Conservation (phyloP, 2,329 filamentous ascomycete species). For the Alternaria arbusti region DNA sequence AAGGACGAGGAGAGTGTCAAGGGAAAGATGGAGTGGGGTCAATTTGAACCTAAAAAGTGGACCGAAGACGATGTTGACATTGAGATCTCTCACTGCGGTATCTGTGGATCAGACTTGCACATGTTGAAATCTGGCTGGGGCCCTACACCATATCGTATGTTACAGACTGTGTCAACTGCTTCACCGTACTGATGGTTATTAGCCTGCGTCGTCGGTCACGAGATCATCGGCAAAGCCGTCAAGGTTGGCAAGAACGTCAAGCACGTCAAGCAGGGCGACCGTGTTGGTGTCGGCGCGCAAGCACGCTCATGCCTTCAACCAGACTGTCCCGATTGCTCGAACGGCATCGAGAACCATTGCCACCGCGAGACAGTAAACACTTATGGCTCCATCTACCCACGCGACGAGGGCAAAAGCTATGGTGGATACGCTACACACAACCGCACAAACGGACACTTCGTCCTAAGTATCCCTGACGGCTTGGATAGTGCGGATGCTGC, state of each 20-base stretch:
- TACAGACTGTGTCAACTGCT: background rate
- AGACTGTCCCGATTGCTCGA: constrained; percentile 55
- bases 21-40: constrained; percentile 63
- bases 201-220: constrained; percentile 53
- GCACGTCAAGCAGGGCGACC: constrained; percentile 66
- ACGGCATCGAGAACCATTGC: constrained; percentile 58
- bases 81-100: constrained; percentile 49
- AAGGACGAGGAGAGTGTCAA: constrained; percentile 56
- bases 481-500: constrained; percentile 67
- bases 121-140: constrained; percentile 48
- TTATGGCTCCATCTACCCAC: constrained; percentile 54
- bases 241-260: constrained; percentile 53
- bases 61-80: constrained; percentile 71
- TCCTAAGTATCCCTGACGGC: constrained; percentile 76
- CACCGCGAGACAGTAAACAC: constrained; percentile 49
- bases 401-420: constrained; percentile 65
- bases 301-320: constrained; percentile 53
- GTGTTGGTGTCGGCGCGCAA: constrained; percentile 60
- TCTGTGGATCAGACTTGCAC: constrained; percentile 47
- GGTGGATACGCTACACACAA: constrained; percentile 71
- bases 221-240: constrained; percentile 50
- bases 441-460: constrained; percentile 75
- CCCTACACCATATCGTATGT: constrained; percentile 31
- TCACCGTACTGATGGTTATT: constrained; percentile 31
- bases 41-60: constrained; percentile 51